phyloP scores from a whole-genome alignment of 371 early-diverging fungal genomes.

The Mortierella sp. region DNA sequence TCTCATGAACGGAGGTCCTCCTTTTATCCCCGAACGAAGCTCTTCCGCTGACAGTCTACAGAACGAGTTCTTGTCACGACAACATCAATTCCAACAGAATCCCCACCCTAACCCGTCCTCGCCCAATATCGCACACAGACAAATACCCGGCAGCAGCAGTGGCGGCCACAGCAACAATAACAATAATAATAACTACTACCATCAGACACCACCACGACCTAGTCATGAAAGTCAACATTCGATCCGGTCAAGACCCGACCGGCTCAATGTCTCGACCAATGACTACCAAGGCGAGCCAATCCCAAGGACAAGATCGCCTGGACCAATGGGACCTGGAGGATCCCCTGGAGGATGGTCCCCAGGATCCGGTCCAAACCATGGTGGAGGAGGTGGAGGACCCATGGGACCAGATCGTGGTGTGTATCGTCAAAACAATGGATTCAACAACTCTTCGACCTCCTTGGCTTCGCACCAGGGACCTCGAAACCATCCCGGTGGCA shows the following conservation, averaged over 20 bases:
- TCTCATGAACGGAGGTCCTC: not conserved
- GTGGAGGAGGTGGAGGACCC: not conserved
- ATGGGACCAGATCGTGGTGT: constrained; percentile 21
- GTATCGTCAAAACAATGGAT: constrained; percentile 42
- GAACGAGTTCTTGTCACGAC: constrained; percentile 11
- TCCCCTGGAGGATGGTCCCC: constrained; percentile 29
- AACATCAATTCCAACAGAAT: constrained; percentile 13
- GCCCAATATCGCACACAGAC: constrained; percentile 27
- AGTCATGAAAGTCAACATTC: constrained; percentile 21
- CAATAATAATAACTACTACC: constrained; percentile 7
- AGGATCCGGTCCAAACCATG: too few relatives aligned
- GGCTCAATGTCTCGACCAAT: constrained; percentile 18
- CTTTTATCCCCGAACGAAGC: constrained; percentile 35
- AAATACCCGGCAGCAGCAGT: constrained; percentile 8
- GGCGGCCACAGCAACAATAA: constrained; percentile 14
- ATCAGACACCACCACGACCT: constrained; percentile 1
- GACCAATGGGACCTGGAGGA: constrained; percentile 18
- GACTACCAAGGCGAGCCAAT: constrained; percentile 23
- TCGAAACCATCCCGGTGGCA: not conserved
- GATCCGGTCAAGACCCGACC: constrained; percentile 27
- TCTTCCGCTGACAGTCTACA: constrained; percentile 31
- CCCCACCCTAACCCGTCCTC: constrained; percentile 33
- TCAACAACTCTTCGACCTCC: constrained; percentile 20
- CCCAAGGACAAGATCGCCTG: constrained; percentile 37
- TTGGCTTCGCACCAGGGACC: too few relatives aligned